phyloP scores from a whole-genome alignment of 441 rosid species.

The Populus hybrid region DNA sequence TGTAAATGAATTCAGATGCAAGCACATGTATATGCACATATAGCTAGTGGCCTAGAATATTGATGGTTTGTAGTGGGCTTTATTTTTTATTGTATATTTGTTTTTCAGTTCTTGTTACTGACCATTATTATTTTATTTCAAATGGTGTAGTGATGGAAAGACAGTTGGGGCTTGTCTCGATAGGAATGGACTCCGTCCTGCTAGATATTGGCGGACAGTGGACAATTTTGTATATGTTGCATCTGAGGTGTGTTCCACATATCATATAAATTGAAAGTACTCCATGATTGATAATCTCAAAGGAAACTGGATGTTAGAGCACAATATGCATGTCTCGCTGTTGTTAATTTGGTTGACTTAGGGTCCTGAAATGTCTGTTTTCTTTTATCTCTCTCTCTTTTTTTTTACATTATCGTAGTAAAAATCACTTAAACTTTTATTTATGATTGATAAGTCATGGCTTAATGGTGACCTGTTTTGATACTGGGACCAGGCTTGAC shows the following conservation, averaged over 20 bases:
- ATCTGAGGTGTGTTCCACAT: conserved; percentile 74
- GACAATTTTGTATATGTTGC: conserved; percentile 98
- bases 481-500: neutral
- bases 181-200: conserved; percentile 99
- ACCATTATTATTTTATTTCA: conserved; percentile 38
- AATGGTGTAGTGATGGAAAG: conserved; percentile 91
- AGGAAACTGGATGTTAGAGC: conserved; percentile 9
- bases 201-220: conserved; percentile 92
- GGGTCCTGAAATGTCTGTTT: neutral
- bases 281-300: conserved; percentile 5
- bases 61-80: neutral
- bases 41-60: conserved; percentile 1
- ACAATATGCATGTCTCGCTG: neutral
- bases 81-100: conserved; percentile 22
- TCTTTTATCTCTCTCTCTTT: neutral
- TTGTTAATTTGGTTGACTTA: neutral
- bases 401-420: neutral
- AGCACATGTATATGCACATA: neutral
- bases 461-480: neutral
- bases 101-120: conserved; percentile 37
- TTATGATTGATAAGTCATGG: neutral
- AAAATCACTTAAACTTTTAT: neutral
- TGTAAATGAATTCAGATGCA: neutral
- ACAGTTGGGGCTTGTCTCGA: conserved; percentile 99
- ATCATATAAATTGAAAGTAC: conserved; percentile 23